Evolutionary conservation across 805 yeast species (phyloP).

Genomic region (Ogataea populi-albae): DNA sequence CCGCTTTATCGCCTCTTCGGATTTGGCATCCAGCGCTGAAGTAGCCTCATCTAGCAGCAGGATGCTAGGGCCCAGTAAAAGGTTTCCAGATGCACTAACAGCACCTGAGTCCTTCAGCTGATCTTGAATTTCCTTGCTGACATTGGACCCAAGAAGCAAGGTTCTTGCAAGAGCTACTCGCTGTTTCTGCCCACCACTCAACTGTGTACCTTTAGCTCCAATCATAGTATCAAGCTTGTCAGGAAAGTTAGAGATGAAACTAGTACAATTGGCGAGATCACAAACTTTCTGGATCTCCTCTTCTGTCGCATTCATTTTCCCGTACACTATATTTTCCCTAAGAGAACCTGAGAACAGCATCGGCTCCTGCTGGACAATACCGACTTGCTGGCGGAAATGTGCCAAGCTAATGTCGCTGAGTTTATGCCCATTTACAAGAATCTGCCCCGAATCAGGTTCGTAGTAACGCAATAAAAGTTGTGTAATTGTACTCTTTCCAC

Average conservation of each 20-base stretch:
- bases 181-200: slow-evolving; percentile 95
- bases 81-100: slow-evolving; percentile 23
- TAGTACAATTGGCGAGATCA: slow-evolving; percentile 66
- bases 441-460: slow-evolving; percentile 67
- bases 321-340: slow-evolving; percentile 79
- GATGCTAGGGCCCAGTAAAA: slow-evolving; percentile 59
- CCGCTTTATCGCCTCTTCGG: slow-evolving; percentile 79
- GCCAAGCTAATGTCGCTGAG: slow-evolving; percentile 67
- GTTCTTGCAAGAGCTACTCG: slow-evolving; percentile 90
- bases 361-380: slow-evolving; percentile 95
- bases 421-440: slow-evolving; percentile 62
- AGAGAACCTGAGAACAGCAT: slow-evolving; percentile 82
- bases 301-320: slow-evolving; percentile 57
- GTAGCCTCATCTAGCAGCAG: slow-evolving; percentile 92
- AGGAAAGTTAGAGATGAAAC: slow-evolving; percentile 73
- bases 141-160: slow-evolving; percentile 48
- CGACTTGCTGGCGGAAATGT: slow-evolving; percentile 67
- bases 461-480: slow-evolving; percentile 79
- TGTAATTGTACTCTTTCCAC: slow-evolving; percentile 89
- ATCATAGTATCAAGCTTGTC: slow-evolving; percentile 76
- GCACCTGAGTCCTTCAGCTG: slow-evolving; percentile 12
- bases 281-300: slow-evolving; percentile 61
- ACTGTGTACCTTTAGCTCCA: slow-evolving; percentile 84
- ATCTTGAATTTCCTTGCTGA: slow-evolving; percentile 7
- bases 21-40: slow-evolving; percentile 84